These are phyloP conservation scores for Microbotryomycetes sp. DNA, from an alignment of 1,284 basidiomycete species.

Conservation along the genomic window DNA sequence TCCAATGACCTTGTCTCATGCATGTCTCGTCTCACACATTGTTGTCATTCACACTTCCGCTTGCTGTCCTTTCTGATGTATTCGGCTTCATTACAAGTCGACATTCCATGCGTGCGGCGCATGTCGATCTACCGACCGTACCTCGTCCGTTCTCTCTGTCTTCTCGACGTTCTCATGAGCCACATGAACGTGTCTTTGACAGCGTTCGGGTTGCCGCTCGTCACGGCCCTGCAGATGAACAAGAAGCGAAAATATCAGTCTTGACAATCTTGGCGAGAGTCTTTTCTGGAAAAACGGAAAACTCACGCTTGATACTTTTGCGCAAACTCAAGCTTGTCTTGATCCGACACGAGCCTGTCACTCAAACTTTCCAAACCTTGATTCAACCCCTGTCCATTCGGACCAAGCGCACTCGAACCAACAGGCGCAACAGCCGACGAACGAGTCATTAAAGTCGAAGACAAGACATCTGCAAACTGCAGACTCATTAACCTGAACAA, in stretches of 20 bases:
- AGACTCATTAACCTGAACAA: conserved; percentile 65
- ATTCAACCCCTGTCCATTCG: neutral
- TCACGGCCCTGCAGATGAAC: conserved; percentile 51
- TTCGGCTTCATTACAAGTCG: no score
- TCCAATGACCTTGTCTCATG: no score
- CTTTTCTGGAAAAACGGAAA: neutral
- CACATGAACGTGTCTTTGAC: conserved; percentile 62
- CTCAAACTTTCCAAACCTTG: neutral
- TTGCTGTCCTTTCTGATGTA: no score
- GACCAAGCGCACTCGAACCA: no score
- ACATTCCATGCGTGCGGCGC: no score
- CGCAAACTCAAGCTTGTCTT: conserved; percentile 68
- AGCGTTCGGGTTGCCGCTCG: conserved; percentile 59
- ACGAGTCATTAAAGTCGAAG: neutral
- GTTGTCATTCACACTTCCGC: no score
- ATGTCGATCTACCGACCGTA: no score
- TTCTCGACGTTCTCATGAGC: conserved; percentile 22
- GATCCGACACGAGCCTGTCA: conserved; percentile 51
- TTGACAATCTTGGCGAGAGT: no score
- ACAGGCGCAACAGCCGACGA: no score
- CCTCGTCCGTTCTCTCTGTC: conserved; percentile 21
- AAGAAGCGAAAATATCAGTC: conserved; percentile 7
- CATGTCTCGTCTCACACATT: no score
- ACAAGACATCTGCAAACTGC: conserved; percentile 31
- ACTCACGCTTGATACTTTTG: conserved; percentile 63